Evolutionary conservation across 768 basidiomycete species (phyloP).

Genomic region (Tylopilus sp.): DNA sequence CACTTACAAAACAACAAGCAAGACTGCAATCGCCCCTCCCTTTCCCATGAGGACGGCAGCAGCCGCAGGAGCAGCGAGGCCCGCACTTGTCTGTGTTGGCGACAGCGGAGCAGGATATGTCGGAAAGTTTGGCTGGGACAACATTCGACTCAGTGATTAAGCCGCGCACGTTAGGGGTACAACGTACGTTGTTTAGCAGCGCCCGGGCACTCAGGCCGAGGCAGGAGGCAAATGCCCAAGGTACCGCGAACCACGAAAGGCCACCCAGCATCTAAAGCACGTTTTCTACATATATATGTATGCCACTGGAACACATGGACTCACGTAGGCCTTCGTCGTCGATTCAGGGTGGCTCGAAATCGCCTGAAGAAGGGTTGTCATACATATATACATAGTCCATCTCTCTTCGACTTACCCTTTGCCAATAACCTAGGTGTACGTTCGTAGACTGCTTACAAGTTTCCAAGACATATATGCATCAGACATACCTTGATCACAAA

Average conservation of each 20-base stretch:
- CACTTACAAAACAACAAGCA: slow-evolving; percentile 38
- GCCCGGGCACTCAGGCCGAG: slow-evolving; percentile 43
- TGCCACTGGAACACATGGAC: no score
- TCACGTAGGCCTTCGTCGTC: not conserved
- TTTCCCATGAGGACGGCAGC: slow-evolving; percentile 45
- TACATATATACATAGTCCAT: not conserved
- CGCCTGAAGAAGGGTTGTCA: not conserved
- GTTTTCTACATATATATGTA: not conserved
- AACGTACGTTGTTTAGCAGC: slow-evolving; percentile 30
- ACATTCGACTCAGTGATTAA: not conserved
- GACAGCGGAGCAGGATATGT: slow-evolving; percentile 43
- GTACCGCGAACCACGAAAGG: slow-evolving; percentile 29
- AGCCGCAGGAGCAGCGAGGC: slow-evolving; percentile 45
- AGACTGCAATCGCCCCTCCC: slow-evolving; percentile 40
- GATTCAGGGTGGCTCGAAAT: not conserved
- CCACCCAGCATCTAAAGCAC: slow-evolving; percentile 49
- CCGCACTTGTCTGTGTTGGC: slow-evolving; percentile 37
- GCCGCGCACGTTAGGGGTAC: not conserved
- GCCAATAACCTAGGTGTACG: slow-evolving; percentile 45
- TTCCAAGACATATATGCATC: no score
- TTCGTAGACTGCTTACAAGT: not conserved
- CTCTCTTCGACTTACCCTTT: slow-evolving; percentile 25
- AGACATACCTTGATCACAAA: slow-evolving; percentile 46
- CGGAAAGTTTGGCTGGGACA: slow-evolving; percentile 45
- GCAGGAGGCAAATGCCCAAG: slow-evolving; percentile 39